These are phyloP conservation scores for slime mould (Dictyostelium discoideum) DNA, from an alignment of 78 protist species.

Conservation along the genomic window dicty_2.7 NC_007088.5:4482001-4482500, in stretches of 20 bases:
- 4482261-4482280: slow-evolving; percentile 95
- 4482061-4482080: slow-evolving; percentile 80
- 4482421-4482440: slow-evolving; percentile 99
- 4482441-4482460: slow-evolving; percentile 89
- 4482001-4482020: slow-evolving; percentile 99
- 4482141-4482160: slow-evolving; percentile 81
- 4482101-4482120: slow-evolving; percentile 98
- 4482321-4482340: slow-evolving; percentile 84
- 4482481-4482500: background rate
- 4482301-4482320: slow-evolving; percentile 70
- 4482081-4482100: slow-evolving; percentile 93
- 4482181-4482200: slow-evolving; percentile 83
- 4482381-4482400: slow-evolving; percentile 82
- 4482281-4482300: slow-evolving; percentile 88
- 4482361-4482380: slow-evolving; percentile 91
- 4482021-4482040: slow-evolving; percentile 94
- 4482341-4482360: slow-evolving; percentile 99
- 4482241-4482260: slow-evolving; percentile 98
- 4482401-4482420: slow-evolving; percentile 99
- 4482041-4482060: slow-evolving; percentile 89
- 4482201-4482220: slow-evolving; percentile 94
- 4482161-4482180: slow-evolving; percentile 83
- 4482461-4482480: slow-evolving; percentile 80
- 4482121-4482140: slow-evolving; percentile 92
- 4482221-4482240: slow-evolving; percentile 99